phyloP scores from a whole-genome alignment of 179 eudicot species.

The Amaranthus tricolor region DNA sequence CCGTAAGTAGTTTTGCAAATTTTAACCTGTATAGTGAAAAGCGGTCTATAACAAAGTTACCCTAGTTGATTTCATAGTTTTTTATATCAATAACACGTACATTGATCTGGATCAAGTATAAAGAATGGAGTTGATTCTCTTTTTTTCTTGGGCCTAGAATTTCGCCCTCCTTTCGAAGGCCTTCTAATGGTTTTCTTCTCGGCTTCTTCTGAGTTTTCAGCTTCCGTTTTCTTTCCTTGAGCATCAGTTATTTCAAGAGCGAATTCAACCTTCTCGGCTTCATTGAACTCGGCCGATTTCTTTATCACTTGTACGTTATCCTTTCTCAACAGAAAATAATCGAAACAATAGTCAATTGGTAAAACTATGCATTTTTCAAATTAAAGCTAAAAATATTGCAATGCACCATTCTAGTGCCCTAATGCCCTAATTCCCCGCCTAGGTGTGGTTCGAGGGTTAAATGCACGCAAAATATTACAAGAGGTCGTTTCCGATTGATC shows the following conservation, averaged over 20 bases:
- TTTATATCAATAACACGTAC: slow-evolving; percentile 19
- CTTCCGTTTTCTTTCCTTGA: slow-evolving; percentile 15
- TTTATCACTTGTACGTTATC: slow-evolving; percentile 17
- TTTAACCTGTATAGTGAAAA: background rate
- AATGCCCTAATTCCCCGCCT: background rate
- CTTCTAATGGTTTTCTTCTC: slow-evolving; percentile 17
- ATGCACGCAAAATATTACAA: too few relatives aligned
- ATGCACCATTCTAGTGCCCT: background rate
- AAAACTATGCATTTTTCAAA: background rate
- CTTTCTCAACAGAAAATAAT: slow-evolving; percentile 21
- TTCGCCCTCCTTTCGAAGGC: slow-evolving; percentile 17
- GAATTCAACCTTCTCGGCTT: slow-evolving; percentile 25
- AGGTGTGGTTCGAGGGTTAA: background rate
- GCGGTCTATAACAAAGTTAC: too few relatives aligned
- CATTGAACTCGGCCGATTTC: slow-evolving; percentile 19
- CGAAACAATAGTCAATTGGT: background rate
- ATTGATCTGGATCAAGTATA: slow-evolving; percentile 36
- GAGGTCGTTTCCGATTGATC: too few relatives aligned
- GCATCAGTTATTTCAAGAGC: slow-evolving; percentile 7
- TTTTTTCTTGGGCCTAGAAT: slow-evolving; percentile 22
- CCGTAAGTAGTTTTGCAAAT: too few relatives aligned
- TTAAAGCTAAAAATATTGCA: background rate
- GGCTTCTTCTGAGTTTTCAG: slow-evolving; percentile 10
- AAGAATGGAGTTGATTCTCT: slow-evolving; percentile 36
- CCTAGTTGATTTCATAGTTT: too few relatives aligned